phyloP scores from a whole-genome alignment of 108 stramenopile genomes.

The Pelagomonas calceolata region DNA sequence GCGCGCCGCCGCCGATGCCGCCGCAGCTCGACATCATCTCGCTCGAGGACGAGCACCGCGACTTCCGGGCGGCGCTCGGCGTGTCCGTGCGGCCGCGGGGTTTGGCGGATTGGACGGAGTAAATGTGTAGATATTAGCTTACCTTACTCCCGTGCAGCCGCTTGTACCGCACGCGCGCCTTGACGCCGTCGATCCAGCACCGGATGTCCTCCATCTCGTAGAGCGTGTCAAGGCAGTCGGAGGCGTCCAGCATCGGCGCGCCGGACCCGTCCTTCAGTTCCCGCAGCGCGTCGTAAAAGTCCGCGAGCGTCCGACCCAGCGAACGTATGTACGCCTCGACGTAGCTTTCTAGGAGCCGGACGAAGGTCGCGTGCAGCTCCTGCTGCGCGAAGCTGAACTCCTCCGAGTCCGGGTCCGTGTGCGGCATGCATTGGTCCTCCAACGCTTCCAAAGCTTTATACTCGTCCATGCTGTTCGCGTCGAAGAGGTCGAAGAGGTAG shows the following conservation, averaged over 20 bases:
- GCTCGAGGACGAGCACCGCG: too few species aligned
- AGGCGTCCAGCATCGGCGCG: neutral
- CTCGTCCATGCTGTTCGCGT: neutral
- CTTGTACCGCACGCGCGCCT: neutral
- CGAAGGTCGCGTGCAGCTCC: neutral
- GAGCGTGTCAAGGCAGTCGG: neutral
- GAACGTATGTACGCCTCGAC: neutral
- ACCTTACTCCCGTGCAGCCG: too few species aligned
- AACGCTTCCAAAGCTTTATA: neutral
- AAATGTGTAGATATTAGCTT: too few species aligned
- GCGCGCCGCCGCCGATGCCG: too few species aligned
- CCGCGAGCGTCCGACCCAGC: neutral
- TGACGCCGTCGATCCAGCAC: neutral
- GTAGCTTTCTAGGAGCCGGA: neutral
- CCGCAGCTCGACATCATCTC: too few species aligned
- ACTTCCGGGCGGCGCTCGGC: too few species aligned
- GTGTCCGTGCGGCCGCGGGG: too few species aligned
- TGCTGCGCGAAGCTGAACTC: neutral
- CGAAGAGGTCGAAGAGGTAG: conserved; percentile 2
- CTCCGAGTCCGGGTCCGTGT: neutral
- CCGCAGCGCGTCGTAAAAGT: neutral
- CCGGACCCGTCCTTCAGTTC: neutral
- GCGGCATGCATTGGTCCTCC: neutral
- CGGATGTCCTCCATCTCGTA: neutral
- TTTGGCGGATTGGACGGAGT: too few species aligned